Percentiles rank a stretch among this genome's conserved stretches.
phyloP scores from a whole-genome alignment of 371 early-diverging fungal species.

The Mortierella sp. region DNA sequence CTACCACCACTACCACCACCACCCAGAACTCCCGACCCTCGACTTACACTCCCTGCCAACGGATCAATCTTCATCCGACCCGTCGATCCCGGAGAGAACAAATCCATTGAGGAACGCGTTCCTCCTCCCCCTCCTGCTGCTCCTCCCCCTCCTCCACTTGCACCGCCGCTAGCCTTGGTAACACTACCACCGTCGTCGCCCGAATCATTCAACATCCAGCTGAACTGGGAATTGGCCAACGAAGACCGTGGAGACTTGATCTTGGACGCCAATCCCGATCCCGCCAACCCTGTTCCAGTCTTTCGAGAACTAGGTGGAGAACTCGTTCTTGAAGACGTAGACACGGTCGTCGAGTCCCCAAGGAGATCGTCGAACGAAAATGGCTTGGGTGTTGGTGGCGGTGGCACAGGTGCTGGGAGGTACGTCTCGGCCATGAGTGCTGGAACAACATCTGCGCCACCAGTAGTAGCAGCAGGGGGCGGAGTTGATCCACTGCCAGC shows the following conservation, averaged over 20 bases:
- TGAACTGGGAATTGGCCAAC: conserved; percentile 49
- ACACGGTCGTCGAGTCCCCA: conserved; percentile 17
- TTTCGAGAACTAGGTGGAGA: conserved; percentile 9
- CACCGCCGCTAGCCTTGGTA: neutral
- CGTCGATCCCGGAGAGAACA: conserved; percentile 11
- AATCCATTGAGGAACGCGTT: neutral
- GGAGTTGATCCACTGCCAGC: neutral
- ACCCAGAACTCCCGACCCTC: neutral
- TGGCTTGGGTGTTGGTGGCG: conserved; percentile 31
- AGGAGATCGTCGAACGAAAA: conserved; percentile 58
- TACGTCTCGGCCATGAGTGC: conserved; percentile 7
- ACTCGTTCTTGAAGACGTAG: neutral
- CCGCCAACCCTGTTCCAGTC: conserved; percentile 9
- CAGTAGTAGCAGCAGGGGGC: neutral
- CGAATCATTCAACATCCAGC: conserved; percentile 51
- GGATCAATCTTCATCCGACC: conserved; percentile 47
- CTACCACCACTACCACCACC: neutral
- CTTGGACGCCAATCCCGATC: conserved; percentile 17
- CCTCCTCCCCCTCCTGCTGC: conserved; percentile 5
- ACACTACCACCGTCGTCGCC: neutral
- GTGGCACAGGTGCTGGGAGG: conserved; percentile 24
- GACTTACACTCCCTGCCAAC: conserved; percentile 38
- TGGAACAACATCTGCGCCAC: neutral
- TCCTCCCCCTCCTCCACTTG: neutral
- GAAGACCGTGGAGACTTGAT: conserved; percentile 51